Evolutionary conservation across 257 asterid species (phyloP), one percentile per base, ranked within the genome.

Genomic region (Fraxinus americana): DNA sequence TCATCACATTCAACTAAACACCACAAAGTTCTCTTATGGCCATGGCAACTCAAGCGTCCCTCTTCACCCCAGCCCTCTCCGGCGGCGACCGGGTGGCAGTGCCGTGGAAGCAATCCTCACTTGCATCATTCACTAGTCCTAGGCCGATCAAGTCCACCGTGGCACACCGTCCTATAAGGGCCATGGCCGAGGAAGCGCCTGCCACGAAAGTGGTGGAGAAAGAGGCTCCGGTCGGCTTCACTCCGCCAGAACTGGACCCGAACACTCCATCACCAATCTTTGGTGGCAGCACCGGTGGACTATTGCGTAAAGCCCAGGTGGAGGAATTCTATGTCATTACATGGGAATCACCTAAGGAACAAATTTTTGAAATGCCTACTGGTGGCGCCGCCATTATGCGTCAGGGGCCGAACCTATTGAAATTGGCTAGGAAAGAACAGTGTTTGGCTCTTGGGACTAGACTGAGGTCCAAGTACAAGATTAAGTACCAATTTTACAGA

Each of bases 401-500:
- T 14, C 72, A 68, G 27, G 72, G 72, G 1, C 45, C 72, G 4
- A 68, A 68, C 25, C 72, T 68, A 19, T n/a, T 68, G 41, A 68
- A 68, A 32, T 67, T 95, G 88, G 92, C 99, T 6, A 85, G 99
- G 75, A 95, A 95, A 85, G 99, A 95, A 76, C 98, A 92, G 87
- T 95, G 99, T 52, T 72, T 95, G 61, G 98, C 99, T 1, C 88
- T 93, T 57, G 98, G 99, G 54, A 91, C 97, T 16, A 81, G 92
- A 71, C 73, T 95, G 78, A 86, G 99, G 78, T 90, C 98, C 13
- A 95, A 95, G 78, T 93, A 91, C 96, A 95, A 95, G 91, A 95
- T 93, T 75, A 91, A 88, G 70, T 95, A 95, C 82, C 97, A 90
- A 13, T 88, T 95, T 54, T 95, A 95, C 81, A 81, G 99, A 90